Evolutionary conservation across 306 rosid species (phyloP), one percentile per base, ranked within the genome.

Genomic region (Fagus crenata): DNA sequence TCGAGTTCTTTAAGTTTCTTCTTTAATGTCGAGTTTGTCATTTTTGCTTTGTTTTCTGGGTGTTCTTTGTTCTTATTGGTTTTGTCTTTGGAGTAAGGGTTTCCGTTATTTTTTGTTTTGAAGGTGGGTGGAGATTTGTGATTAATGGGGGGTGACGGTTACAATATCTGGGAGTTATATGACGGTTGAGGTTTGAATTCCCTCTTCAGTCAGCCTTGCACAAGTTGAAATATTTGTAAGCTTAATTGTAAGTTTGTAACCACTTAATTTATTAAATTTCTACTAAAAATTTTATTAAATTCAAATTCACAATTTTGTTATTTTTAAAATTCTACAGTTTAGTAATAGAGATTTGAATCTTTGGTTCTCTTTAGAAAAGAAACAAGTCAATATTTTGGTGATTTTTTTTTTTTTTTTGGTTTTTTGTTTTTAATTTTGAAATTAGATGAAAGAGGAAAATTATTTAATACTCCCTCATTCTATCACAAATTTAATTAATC

Each of bases 1-100:
- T 85, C 78, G 0, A 89, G 80, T 81, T 89, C 95, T 1, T 76
- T 8, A 9, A 92, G 53, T 68, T 81, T 89, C 70, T 79, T 63
- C 14, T 72, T 82, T 60, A 91, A 56, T 5, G 40, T 59, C 40
- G 69, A 59, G 64, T 46, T 55, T 11, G 56, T 71, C 84, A 63
- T 74, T 78, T 70, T 91, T 81, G 81, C 28, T 22, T 22, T 22
- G 49, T 51, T 85, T 18, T 14, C 32, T 11, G 17, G 28, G 1
- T 7, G 5, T 14, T 14, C n/a, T 18, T 65, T 37, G 18, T 54
- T 28, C 8, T 32, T 42, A 17, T 4, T 36, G 35, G 37, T 22
- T 58, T 31, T 32, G 5, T 60, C 40, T 12, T 36, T 54, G 11
- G 22, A 4, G 5, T 18, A 35, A 4, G 36, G 31, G 14, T 55